Base-by-base conservation (phyloP, 2,329 filamentous ascomycete genomes). In the Nothomitra cinnamomea region DNA sequence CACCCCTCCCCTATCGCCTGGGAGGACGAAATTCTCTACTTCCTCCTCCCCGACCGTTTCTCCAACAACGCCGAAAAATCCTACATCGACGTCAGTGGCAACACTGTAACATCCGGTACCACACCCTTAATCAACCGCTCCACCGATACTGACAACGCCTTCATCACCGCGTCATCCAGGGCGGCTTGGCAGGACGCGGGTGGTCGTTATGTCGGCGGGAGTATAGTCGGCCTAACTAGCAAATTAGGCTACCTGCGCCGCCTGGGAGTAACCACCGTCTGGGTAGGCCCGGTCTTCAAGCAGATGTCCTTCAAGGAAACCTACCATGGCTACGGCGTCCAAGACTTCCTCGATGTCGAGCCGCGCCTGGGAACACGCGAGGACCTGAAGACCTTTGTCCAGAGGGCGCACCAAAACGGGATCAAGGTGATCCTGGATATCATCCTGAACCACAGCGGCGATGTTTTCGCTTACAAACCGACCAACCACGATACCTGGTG, bases 211-310 rank as follows among this genome's bases (percentile, higher is more conserved):
- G 57, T 58, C 36, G 58, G 59, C 12, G 60, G 60, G 3, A 60
- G 56, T 6, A 28, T 61, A 13, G 48, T 50, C 41, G 60, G 60
- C n/a, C 51, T 61, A 8, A 54, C 55, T 15, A 56, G 53, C 10
- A 61, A 62, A 51, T 52, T 62, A 2, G 60, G 59, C 2, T 62
- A 62, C 41, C 51, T 62, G 13, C 59, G 58, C 35, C 56, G 56
- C 3, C 43, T 62, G 28, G 60, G 59, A 6, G 42, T 60, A 12
- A 59, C 56, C 17, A 57, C 58, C 1, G 17, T 62, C 3, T 61
- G 60, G 59, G 48, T 61, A 15, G 59, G 60, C 3, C 60, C 60
- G 10, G 57, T 61, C 12, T 61, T 61, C 55, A 61, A 61, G 42
- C 60, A 61, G 52, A 55, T 59, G 5, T 36, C 57, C 5, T 42